These are phyloP conservation scores for Xylaria sp. DNA, from an alignment of 2,329 filamentous ascomycete species.

Conservation along the genomic window DNA sequence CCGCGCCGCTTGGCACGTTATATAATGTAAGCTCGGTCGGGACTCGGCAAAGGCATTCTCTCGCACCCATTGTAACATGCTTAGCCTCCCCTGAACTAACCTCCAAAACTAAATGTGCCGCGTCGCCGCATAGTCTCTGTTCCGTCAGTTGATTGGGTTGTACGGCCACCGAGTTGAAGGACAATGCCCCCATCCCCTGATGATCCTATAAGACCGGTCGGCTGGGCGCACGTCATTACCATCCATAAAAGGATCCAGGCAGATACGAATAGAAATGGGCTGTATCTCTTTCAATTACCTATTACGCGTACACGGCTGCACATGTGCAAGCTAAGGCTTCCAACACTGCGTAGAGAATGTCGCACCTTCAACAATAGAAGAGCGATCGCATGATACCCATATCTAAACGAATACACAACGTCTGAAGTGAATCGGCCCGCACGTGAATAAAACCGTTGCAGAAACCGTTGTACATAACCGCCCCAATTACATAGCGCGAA, in stretches of 20 bases:
- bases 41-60: constrained; percentile 5
- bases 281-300: background rate
- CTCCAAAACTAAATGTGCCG: background rate
- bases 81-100: background rate
- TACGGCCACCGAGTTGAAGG: background rate
- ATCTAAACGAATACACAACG: background rate
- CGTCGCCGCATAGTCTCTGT: background rate
- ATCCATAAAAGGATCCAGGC: background rate
- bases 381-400: background rate
- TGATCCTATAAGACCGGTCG: constrained; percentile 14
- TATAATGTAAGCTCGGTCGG: background rate
- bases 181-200: background rate
- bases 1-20: background rate
- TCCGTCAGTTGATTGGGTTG: constrained; percentile 8
- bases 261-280: background rate
- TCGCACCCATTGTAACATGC: background rate
- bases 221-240: constrained; percentile 18
- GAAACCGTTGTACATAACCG: background rate
- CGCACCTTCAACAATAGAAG: background rate
- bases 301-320: background rate
- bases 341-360: background rate
- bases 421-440: background rate
- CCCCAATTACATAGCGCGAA: background rate
- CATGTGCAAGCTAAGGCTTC: background rate
- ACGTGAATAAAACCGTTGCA: background rate